Base-by-base conservation (phyloP, 495 filamentous ascomycete species). In the Margaritispora aquatica region DNA sequence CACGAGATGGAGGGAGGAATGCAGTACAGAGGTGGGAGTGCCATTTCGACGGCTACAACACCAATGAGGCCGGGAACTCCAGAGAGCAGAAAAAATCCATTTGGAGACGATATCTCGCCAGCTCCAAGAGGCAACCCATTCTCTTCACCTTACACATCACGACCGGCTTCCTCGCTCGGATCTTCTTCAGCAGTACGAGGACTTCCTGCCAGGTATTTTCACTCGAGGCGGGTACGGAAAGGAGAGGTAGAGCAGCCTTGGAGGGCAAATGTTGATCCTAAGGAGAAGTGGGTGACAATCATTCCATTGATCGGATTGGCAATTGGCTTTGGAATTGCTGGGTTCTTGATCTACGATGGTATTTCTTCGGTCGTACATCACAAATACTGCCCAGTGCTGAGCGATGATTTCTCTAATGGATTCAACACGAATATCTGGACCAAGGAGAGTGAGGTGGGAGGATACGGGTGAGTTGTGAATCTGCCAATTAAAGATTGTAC, bases 281-380 rank as follows among this genome's bases (percentile, higher is more conserved):
- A 80, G 68, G 86, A 92, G 77, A 92, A 90, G 75, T 92, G 89
- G 89, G 85, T 89, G 3, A 90, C 84, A 21, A 89, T 92, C 57
- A 80, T 92, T 27, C 88, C 88, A 2, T 64, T 90, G 47, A 68
- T 88, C 23, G 88, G 89, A 21, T 75, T 92, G 48, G 20, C 80
- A 17, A 50, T 89, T 10, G 89, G 89, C 22, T 63, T 92, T 47
- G 82, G 63, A 2, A 76, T 91, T 47, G 80, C 85, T 2, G 88
- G 76, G 0, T 77, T 89, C 61, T 66, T 92, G 47, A 75, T 92
- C 13, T 92, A 84, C 75, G 82, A 89, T 59, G 89, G 89, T 8
- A 62, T 90, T 19, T 70, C 71, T 5, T 81, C 78, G 50, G 87
- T 93, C 2, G 77, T 84, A 54, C 84, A 88, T 67, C 85, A 90